Base-by-base conservation (phyloP, 2,329 filamentous ascomycete genomes). In the Parasarocladium wereldwijsianum region DNA sequence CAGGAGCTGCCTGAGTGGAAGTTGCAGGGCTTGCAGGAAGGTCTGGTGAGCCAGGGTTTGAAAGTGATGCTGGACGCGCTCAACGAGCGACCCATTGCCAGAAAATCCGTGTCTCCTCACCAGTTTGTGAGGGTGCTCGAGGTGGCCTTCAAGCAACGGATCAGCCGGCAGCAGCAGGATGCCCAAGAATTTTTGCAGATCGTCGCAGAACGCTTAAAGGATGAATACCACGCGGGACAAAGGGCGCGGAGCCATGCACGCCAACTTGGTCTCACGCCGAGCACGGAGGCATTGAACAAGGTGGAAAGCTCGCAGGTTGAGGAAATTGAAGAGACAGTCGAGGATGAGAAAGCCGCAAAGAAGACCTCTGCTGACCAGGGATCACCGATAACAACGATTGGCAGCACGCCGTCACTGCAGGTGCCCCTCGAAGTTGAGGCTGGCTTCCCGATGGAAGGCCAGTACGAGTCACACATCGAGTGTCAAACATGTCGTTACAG, bases 111-210 rank as follows among this genome's bases (percentile, higher is more conserved):
- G 32, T 85, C 82, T 11, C 85, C 87, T 3, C 69, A 73, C n/a
- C 67, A 68, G 1, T 94, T 98, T 47, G 79, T 98, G 24, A 64
- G 69, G 38, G 77, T 81, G 0, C 62, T 98, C 30, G 90, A 98
- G 57, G 62, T 64, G 17, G 85, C 87, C 1, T 98, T 94, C 47
- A 73, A 74, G 33, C 87, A 92, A 44, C 75, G 82, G 43, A 93
- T 98, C 43, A 94, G 82, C 48, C 69, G 87, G 32, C 84, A 90
- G 47, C 90, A 98, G 54, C 90, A 98, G 54, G 90, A 98, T 58
- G 90, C 90, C 8, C 90, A 98, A 47, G 90, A 98, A 51, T 94
- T 98, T 39, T 57, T 98, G 33, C 90, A 98, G 56, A 77, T 96
- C 29, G 78, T 98, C 9, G 80, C 84, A 3, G 87, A 98, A 57